phyloP scores from a whole-genome alignment of 1,284 basidiomycete species.

The Malassezia japonica region DNA sequence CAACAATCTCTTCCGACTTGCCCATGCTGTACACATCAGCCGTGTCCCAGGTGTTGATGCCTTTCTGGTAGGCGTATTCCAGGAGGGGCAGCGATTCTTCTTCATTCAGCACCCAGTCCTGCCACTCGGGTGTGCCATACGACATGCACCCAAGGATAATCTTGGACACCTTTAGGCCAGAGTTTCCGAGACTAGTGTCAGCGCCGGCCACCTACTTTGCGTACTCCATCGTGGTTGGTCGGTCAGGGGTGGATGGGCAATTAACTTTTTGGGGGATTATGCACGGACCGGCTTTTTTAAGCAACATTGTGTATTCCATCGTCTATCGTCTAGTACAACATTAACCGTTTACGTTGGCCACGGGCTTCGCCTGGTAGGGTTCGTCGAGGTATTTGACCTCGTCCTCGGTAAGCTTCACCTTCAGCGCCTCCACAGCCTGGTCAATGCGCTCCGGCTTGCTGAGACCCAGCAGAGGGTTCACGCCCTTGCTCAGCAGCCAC shows the following conservation, averaged over 20 bases:
- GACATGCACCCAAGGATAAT: slow-evolving; percentile 54
- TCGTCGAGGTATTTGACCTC: slow-evolving; percentile 7
- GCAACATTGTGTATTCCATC: too few species aligned
- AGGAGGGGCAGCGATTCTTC: slow-evolving; percentile 49
- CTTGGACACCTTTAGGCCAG: slow-evolving; percentile 46
- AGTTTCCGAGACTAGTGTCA: slow-evolving; percentile 7
- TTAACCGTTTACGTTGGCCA: too few species aligned
- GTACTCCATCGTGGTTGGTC: slow-evolving; percentile 10
- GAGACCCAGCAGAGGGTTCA: slow-evolving; percentile 11
- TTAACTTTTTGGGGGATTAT: too few species aligned
- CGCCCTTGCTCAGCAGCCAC: slow-evolving; percentile 34
- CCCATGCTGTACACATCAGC: slow-evolving; percentile 64
- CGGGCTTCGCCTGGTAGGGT: slow-evolving; percentile 10
- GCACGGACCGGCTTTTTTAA: too few species aligned
- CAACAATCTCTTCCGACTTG: slow-evolving; percentile 63
- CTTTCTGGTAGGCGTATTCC: slow-evolving; percentile 36
- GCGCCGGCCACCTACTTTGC: not conserved
- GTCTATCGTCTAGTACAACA: too few species aligned
- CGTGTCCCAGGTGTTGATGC: slow-evolving; percentile 62
- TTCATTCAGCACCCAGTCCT: slow-evolving; percentile 56
- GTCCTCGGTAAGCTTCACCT: slow-evolving; percentile 1
- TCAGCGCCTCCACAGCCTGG: slow-evolving; percentile 7
- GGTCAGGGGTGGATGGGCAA: too few species aligned
- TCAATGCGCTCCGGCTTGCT: slow-evolving; percentile 12
- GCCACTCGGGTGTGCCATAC: slow-evolving; percentile 51